These are phyloP conservation scores for Anthracocystis panici-leucophaei DNA, from an alignment of 1,284 basidiomycete genomes.

Conservation along the genomic window DNA sequence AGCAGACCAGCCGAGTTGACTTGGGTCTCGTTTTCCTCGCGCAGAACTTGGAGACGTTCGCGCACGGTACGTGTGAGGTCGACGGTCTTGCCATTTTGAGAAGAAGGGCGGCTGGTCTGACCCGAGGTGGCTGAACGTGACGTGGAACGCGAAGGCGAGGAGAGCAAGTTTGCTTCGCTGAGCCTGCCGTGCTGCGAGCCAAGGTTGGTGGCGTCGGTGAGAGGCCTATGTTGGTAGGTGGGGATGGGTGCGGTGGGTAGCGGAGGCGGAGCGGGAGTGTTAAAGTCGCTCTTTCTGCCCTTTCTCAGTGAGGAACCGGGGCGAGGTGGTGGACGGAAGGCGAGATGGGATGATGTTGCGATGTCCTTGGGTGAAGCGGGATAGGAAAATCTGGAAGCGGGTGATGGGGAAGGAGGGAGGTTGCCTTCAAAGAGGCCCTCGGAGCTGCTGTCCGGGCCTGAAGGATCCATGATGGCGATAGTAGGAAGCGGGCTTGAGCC, in stretches of 20 bases:
- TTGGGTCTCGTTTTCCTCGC: conserved; percentile 54
- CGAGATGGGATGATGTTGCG: conserved; percentile 36
- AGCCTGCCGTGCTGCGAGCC: conserved; percentile 26
- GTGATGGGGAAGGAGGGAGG: conserved; percentile 46
- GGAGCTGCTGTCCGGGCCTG: conserved; percentile 43
- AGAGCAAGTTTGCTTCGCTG: conserved; percentile 17
- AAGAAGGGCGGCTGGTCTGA: conserved; percentile 16
- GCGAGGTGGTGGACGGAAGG: conserved; percentile 51
- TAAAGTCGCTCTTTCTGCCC: conserved; percentile 53
- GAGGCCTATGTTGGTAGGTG: conserved; percentile 22
- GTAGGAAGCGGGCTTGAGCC: conserved; percentile 13
- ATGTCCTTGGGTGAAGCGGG: conserved; percentile 48
- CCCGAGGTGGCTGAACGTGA: conserved; percentile 3
- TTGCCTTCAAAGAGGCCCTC: conserved; percentile 52
- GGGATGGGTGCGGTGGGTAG: conserved; percentile 40
- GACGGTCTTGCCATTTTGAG: conserved; percentile 32
- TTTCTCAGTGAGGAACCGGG: conserved; percentile 55
- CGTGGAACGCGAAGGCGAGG: conserved; percentile 23
- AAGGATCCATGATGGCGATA: conserved; percentile 32
- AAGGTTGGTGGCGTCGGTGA: conserved; percentile 41
- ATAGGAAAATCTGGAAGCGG: conserved; percentile 34
- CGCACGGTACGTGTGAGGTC: conserved; percentile 40
- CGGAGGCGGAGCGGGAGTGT: conserved; percentile 47
- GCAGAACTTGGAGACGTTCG: conserved; percentile 46
- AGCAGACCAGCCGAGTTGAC: conserved; percentile 63